phyloP scores from a whole-genome alignment of 331 rosid genomes.

The Rosa hybrid region DNA sequence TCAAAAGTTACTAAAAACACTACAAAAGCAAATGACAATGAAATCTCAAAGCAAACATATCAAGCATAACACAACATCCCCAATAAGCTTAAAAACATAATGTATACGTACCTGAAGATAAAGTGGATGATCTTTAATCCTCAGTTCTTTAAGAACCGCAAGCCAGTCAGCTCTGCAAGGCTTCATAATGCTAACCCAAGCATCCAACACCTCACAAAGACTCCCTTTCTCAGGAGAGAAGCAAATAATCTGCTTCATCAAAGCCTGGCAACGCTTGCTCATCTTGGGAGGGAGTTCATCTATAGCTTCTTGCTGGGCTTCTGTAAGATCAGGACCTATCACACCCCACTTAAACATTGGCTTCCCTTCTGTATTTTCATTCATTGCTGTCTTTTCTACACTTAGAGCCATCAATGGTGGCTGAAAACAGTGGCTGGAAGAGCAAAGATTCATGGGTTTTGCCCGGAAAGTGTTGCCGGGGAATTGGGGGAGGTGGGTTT shows the following conservation, averaged over 20 bases:
- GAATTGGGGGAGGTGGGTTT: constrained; percentile 17
- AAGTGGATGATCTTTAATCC: constrained; percentile 54
- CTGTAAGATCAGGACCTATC: constrained; percentile 43
- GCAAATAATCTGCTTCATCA: constrained; percentile 87
- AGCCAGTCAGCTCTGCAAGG: constrained; percentile 93
- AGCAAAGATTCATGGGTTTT: constrained; percentile 25
- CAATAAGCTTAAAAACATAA: background rate
- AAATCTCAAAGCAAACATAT: background rate
- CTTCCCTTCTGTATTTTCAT: constrained; percentile 37
- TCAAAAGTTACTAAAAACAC: background rate
- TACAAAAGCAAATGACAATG: constrained; percentile 13
- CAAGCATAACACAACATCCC: background rate
- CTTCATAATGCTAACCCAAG: constrained; percentile 82
- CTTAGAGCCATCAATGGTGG: constrained; percentile 25
- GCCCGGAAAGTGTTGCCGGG: background rate
- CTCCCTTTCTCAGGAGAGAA: constrained; percentile 50
- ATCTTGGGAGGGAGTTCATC: constrained; percentile 61
- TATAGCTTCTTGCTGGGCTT: constrained; percentile 58
- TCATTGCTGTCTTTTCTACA: constrained; percentile 31
- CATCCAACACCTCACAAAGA: constrained; percentile 51
- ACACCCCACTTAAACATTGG: constrained; percentile 58
- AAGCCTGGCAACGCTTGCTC: constrained; percentile 69
- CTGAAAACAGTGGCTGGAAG: constrained; percentile 30
- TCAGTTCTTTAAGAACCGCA: constrained; percentile 68
- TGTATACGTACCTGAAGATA: constrained; percentile 56